Percentiles rank a stretch among this genome's conserved stretches.
Conservation (phyloP, 1,284 basidiomycete species). For the Puccinia triticina region DNA sequence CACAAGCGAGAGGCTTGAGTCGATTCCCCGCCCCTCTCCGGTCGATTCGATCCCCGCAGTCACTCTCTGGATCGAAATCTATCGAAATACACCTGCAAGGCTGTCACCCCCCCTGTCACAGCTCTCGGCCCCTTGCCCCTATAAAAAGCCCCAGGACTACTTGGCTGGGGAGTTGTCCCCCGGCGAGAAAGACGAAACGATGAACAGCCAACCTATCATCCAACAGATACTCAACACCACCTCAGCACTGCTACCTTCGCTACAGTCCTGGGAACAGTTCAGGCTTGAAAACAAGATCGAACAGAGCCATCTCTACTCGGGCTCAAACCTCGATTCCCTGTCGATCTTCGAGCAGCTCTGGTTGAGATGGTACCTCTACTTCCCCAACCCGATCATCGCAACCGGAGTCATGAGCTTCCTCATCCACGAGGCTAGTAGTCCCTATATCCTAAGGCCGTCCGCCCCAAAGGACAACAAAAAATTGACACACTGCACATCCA, state of each 20-base stretch:
- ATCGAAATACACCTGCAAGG: too few relatives aligned
- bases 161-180: too few relatives aligned
- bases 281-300: not conserved
- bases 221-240: slow-evolving; percentile 32
- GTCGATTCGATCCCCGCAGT: too few relatives aligned
- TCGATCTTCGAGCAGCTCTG: slow-evolving; percentile 77
- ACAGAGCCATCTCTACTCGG: slow-evolving; percentile 61
- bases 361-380: slow-evolving; percentile 61
- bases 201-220: not conserved
- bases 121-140: too few relatives aligned
- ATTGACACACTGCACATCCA: not conserved
- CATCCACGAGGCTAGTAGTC: slow-evolving; percentile 77
- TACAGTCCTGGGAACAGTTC: slow-evolving; percentile 8
- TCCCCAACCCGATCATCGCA: slow-evolving; percentile 84
- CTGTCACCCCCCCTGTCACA: too few relatives aligned
- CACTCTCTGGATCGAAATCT: too few relatives aligned
- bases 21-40: too few relatives aligned
- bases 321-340: slow-evolving; percentile 69
- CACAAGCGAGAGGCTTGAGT: too few relatives aligned
- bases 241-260: not conserved
- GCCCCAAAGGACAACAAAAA: slow-evolving; percentile 40
- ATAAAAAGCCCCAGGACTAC: too few relatives aligned
- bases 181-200: too few relatives aligned
- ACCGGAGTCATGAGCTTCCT: slow-evolving; percentile 93
- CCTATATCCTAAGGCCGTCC: slow-evolving; percentile 40